These are phyloP conservation scores for Phytophthora europaea DNA, from an alignment of 352 stramenopile genomes.

Conservation along the genomic window DNA sequence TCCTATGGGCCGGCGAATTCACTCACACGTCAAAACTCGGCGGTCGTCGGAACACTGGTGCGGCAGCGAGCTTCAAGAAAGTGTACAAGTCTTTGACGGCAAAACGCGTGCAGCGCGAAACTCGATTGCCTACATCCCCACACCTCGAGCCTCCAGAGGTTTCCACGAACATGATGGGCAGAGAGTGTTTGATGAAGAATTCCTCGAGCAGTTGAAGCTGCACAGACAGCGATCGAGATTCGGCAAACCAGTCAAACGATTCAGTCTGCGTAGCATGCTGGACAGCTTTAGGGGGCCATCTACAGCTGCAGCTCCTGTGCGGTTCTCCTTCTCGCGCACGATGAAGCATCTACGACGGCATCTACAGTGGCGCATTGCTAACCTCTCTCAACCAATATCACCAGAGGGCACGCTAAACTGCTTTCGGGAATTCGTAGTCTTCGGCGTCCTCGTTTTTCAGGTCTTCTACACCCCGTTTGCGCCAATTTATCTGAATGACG, in stretches of 20 bases:
- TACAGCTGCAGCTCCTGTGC: not conserved
- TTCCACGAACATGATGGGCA: not conserved
- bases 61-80: not conserved
- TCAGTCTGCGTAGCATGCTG: not conserved
- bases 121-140: not conserved
- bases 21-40: not conserved
- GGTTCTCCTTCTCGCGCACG: constrained; percentile 1
- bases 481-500: not conserved
- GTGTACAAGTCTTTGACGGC: not conserved
- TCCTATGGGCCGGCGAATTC: not conserved
- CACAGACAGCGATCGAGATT: not conserved
- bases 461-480: not conserved
- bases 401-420: not conserved
- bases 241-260: not conserved
- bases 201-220: not conserved
- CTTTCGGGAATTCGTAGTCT: not conserved
- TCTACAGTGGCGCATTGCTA: not conserved
- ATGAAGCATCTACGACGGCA: not conserved
- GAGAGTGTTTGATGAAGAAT: not conserved
- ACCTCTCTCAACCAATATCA: not conserved
- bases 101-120: not conserved
- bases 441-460: not conserved
- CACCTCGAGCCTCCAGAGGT: not conserved
- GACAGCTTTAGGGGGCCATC: not conserved
- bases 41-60: not conserved